Conservation (phyloP, 2,329 filamentous ascomycete species). For the Aspergillus flavus region DNA sequence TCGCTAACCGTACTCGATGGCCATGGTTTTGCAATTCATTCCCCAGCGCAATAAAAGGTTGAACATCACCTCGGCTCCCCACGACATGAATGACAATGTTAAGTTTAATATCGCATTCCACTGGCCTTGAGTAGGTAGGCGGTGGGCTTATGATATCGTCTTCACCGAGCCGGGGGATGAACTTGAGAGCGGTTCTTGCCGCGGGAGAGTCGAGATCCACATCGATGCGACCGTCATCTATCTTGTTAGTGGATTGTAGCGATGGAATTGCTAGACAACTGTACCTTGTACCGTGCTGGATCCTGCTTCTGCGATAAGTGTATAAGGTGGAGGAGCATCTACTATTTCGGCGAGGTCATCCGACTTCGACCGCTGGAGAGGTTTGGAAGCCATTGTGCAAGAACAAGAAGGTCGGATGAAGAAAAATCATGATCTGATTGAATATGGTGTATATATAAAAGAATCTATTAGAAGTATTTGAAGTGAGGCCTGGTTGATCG, state of each 20-base stretch:
- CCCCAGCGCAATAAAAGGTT: conserved; percentile 62
- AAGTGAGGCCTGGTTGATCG: background rate
- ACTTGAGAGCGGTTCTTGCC: conserved; percentile 15
- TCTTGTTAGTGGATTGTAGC: background rate
- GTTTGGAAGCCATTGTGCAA: background rate
- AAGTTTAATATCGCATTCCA: conserved; percentile 31
- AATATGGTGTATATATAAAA: background rate
- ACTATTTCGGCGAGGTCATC: background rate
- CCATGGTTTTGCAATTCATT: conserved; percentile 53
- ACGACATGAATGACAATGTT: conserved; percentile 62
- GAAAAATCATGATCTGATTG: background rate
- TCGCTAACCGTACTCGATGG: conserved; percentile 61
- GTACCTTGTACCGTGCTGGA: conserved; percentile 1
- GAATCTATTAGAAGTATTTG: background rate
- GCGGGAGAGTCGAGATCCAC: conserved; percentile 24
- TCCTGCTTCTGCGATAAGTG: background rate
- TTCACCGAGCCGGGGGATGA: conserved; percentile 16
- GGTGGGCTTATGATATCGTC: conserved; percentile 17
- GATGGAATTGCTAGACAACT: background rate
- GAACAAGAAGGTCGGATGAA: background rate
- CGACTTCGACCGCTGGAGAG: background rate
- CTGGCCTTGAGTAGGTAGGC: conserved; percentile 19
- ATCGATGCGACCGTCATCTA: conserved; percentile 26
- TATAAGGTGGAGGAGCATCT: background rate
- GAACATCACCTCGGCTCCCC: conserved; percentile 60